phyloP scores from a whole-genome alignment of 768 basidiomycete genomes.

The Dacryopinax primogenitus region DNA sequence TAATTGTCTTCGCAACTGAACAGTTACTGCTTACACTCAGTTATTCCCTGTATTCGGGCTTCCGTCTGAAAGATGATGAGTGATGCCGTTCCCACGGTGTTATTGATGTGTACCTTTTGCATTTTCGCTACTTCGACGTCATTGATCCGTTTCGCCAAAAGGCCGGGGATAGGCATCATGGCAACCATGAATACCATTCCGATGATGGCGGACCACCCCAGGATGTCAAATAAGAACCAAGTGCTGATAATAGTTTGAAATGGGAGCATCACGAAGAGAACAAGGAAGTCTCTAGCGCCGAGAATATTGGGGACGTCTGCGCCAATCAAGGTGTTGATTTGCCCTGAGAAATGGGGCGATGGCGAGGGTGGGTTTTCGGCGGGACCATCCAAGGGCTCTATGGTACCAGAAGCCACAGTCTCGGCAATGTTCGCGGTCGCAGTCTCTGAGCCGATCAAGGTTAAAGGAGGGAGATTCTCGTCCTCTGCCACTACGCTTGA shows the following conservation, averaged over 20 bases:
- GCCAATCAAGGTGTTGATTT: conserved; percentile 64
- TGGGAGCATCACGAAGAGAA: conserved; percentile 30
- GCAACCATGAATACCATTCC: conserved; percentile 42
- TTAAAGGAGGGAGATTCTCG: neutral
- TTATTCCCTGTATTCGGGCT: conserved; percentile 46
- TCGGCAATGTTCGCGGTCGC: conserved; percentile 17
- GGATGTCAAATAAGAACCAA: conserved; percentile 34
- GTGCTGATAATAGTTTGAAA: conserved; percentile 33
- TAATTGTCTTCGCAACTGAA: neutral
- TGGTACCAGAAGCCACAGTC: neutral
- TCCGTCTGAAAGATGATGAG: conserved; percentile 31
- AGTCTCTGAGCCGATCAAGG: conserved; percentile 14
- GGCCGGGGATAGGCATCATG: conserved; percentile 46
- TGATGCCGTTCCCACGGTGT: neutral
- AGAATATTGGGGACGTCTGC: conserved; percentile 41
- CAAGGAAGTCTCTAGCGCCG: conserved; percentile 29
- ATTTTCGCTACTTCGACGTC: conserved; percentile 38
- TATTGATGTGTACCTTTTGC: conserved; percentile 25
- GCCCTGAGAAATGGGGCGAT: conserved; percentile 45
- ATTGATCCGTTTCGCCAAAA: conserved; percentile 40
- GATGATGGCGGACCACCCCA: conserved; percentile 47
- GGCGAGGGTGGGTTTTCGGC: conserved; percentile 3
- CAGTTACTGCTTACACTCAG: conserved; percentile 38
- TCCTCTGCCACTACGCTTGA: neutral
- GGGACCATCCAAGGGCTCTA: neutral